Evolutionary conservation across 257 asterid genomes (phyloP).

Genomic region (Cordia subcordata): DNA sequence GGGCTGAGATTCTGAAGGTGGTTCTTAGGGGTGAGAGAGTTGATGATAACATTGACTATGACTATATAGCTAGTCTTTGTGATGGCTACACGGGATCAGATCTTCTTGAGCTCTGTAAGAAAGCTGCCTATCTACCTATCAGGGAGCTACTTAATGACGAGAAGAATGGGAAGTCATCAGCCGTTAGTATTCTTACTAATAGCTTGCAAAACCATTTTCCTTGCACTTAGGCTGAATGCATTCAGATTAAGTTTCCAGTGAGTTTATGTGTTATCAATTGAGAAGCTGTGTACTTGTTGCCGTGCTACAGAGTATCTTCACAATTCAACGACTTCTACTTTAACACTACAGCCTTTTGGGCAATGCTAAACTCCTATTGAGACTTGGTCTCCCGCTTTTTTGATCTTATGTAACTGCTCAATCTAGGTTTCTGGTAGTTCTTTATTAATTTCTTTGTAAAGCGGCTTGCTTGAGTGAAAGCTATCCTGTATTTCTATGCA

Average conservation of each 20-base stretch:
- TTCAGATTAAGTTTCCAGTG: not conserved
- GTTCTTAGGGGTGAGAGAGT: constrained; percentile 75
- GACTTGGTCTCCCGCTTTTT: too few species aligned
- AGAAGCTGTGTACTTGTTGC: too few species aligned
- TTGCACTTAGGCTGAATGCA: not conserved
- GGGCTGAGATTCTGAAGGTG: constrained; percentile 76
- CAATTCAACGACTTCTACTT: too few species aligned
- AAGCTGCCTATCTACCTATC: constrained; percentile 85
- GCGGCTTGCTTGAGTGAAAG: too few species aligned
- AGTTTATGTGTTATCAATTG: too few species aligned
- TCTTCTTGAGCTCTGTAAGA: constrained; percentile 85
- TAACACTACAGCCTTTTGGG: too few species aligned
- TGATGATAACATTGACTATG: constrained; percentile 57
- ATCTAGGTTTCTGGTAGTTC: too few species aligned
- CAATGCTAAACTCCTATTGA: too few species aligned
- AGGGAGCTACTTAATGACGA: constrained; percentile 76
- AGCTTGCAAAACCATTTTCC: not conserved
- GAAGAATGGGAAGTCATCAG: constrained; percentile 44
- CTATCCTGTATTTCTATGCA: too few species aligned
- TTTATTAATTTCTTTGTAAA: too few species aligned
- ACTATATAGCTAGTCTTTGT: constrained; percentile 59
- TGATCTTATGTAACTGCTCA: too few species aligned
- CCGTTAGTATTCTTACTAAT: constrained; percentile 39
- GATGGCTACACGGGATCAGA: constrained; percentile 92
- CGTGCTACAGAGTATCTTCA: too few species aligned